A percentile compares a stretch with the other conserved stretches of the same genome.
phyloP scores from a whole-genome alignment of 345 rosid species.

The Lepidium aucheri region DNA sequence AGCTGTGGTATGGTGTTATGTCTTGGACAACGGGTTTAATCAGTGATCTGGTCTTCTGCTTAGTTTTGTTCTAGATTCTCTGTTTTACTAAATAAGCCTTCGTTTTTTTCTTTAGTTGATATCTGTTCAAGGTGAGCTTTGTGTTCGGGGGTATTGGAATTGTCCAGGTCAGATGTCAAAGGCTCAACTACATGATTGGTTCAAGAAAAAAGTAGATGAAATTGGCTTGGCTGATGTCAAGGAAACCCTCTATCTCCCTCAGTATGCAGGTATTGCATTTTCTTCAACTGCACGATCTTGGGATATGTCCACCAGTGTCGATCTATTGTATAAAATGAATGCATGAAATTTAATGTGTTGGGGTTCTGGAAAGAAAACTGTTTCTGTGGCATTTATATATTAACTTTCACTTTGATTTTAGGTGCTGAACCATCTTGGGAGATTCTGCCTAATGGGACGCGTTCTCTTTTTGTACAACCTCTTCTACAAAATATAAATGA shows the following conservation, averaged over 20 bases:
- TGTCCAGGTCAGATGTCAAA: constrained; percentile 43
- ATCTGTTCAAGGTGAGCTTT: constrained; percentile 47
- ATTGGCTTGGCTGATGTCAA: constrained; percentile 53
- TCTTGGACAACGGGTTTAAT: not conserved
- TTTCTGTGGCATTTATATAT: not conserved
- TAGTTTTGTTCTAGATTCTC: not conserved
- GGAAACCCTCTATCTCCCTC: constrained; percentile 69
- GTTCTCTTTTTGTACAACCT: constrained; percentile 61
- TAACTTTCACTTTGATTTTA: constrained; percentile 26
- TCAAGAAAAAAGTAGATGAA: constrained; percentile 42
- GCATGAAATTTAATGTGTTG: not conserved
- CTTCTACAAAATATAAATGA: constrained; percentile 28
- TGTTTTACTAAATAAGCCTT: not conserved
- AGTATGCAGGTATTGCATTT: constrained; percentile 41
- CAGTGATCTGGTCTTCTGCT: not conserved
- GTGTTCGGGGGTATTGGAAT: constrained; percentile 88
- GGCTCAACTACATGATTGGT: constrained; percentile 48
- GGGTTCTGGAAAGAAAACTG: not conserved
- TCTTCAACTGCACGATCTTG: not conserved
- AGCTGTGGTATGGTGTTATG: constrained; percentile 46
- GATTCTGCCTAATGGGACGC: constrained; percentile 59
- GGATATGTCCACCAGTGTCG: not conserved
- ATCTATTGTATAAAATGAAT: not conserved
- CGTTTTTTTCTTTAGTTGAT: constrained; percentile 41
- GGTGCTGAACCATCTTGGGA: constrained; percentile 47